Base-by-base conservation (phyloP, 768 basidiomycete genomes). In the Hemileccinum rubropunctum region DNA sequence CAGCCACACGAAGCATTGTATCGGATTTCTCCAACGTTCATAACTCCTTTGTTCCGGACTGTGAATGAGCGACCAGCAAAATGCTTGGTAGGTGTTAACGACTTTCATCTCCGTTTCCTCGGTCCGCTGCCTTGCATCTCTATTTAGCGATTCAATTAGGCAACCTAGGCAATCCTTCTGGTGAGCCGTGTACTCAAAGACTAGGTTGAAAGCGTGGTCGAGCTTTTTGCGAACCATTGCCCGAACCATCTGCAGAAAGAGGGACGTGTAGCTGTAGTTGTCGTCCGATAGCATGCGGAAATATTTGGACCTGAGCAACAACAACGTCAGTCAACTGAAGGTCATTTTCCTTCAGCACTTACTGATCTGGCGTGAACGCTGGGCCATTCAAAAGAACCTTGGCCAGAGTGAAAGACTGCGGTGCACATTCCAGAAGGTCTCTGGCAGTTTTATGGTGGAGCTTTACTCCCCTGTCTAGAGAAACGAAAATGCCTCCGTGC, bases 301-400 rank as follows among this genome's bases (percentile, higher is more conserved):
- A 28, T 28, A 28, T 28, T 28, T 28, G 5, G 27, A 9, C 27
- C 27, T 9, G 27, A 28, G 9, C 27, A 28, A 28, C n/a, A 9
- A 28, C 27, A 28, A 5, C 27, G 5, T 28, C 5, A 28, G 27
- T 28, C 9, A 9, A 28, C 9, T 28, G 9, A 28, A 28, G 27
- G 5, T 28, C 27, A 28, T 9, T 9, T 28, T 4, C 27, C 5
- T 28, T 28, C 9, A 28, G 27, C 5, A 28, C 44, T 35, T 11
- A 53, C 52, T 49, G 32, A 1, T 45, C 38, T 6, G 43, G 26
- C 5, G 18, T 13, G n/a, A 35, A 40, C 3, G 18, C 26, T 30
- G 43, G 18, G 0, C 47, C 43, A 14, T 53, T 45, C 12, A 53
- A 17, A n/a, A 53, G 17, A 4, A 53, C 17, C 48, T 53, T 53